Base-by-base conservation (phyloP, 2,329 filamentous ascomycete genomes). In the Aspergillus vadensis region DNA sequence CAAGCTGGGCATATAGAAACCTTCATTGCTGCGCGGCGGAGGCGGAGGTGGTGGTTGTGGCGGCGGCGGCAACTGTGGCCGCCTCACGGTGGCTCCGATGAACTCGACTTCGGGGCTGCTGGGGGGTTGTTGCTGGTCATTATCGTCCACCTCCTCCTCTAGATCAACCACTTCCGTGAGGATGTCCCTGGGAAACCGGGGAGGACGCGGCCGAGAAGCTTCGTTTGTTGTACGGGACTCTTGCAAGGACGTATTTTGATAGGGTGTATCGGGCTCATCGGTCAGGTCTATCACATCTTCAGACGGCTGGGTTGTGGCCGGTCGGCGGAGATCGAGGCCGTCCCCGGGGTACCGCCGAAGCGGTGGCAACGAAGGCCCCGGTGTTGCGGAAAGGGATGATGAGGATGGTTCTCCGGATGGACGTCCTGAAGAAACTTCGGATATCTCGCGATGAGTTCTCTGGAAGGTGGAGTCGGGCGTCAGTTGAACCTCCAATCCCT, bases 241-340 rank as follows among this genome's bases (percentile, higher is more conserved):
- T 36, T 36, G 32, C 32, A 36, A 14, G 2, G 32, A 36, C 10
- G 32, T 14, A 44, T 5, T 23, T 23, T 44, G 36, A 21, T 62
- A 57, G 2, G 72, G 74, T n/a, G 71, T 72, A 44, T 79, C 77
- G 0, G 77, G 72, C 7, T 81, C 80, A 23, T 78, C 73, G 15
- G 80, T 82, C 19, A 83, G 68, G 65, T 83, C 80, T 36, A 83
- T 81, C 8, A 81, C 72, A 53, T 78, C 73, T 49, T 72, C 70
- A 10, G 59, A 61, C 12, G 67, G 68, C 21, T 67, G 56, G n/a
- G 70, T 77, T 73, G 79, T 76, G 15, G 78, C 72, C 1, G 85
- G 85, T 61, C 83, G 77, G 60, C 85, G 77, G 63, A 78, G 83
- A 63, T 87, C 85, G 48, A 80, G 75, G 4, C 84, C 84, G 74